Percentiles rank a stretch among this genome's conserved stretches.
Evolutionary conservation across 176 grass and related monocot genomes (phyloP).

Genomic region (Tillandsia leiboldiana): DNA sequence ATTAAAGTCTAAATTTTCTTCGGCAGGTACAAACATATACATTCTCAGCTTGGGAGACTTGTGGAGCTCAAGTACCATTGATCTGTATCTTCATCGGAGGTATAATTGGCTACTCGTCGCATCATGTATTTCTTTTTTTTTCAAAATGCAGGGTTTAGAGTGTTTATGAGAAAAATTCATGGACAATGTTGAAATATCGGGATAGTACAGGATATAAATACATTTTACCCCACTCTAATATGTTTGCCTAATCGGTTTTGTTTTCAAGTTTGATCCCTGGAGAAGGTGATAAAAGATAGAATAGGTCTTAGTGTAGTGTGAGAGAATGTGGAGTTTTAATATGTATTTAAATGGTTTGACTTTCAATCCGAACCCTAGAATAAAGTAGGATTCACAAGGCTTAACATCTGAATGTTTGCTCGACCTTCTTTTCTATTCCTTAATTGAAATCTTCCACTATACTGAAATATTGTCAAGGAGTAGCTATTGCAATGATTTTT

Average conservation of each 20-base stretch:
- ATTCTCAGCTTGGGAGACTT: slow-evolving; percentile 85
- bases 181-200: not conserved
- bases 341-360: too few relatives aligned
- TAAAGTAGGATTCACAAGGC: too few relatives aligned
- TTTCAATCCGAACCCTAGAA: too few relatives aligned
- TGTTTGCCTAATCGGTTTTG: too few relatives aligned
- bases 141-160: not conserved
- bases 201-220: too few relatives aligned
- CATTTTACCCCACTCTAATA: too few relatives aligned
- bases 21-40: slow-evolving; percentile 84
- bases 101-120: slow-evolving; percentile 20
- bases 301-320: too few relatives aligned
- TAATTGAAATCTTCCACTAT: not conserved
- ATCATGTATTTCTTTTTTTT: slow-evolving; percentile 16
- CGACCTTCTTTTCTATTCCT: too few relatives aligned
- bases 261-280: too few relatives aligned
- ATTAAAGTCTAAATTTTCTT: slow-evolving; percentile 12
- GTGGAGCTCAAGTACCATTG: slow-evolving; percentile 84
- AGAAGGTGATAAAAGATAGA: too few relatives aligned
- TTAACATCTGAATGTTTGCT: too few relatives aligned
- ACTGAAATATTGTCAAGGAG: not conserved
- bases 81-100: slow-evolving; percentile 89
- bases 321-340: too few relatives aligned
- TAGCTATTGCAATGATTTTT: not conserved
- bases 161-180: not conserved